Percentiles rank a stretch among this genome's conserved stretches.
phyloP scores from a whole-genome alignment of 352 stramenopile genomes.

The Elongisporangium undulatum region DNA sequence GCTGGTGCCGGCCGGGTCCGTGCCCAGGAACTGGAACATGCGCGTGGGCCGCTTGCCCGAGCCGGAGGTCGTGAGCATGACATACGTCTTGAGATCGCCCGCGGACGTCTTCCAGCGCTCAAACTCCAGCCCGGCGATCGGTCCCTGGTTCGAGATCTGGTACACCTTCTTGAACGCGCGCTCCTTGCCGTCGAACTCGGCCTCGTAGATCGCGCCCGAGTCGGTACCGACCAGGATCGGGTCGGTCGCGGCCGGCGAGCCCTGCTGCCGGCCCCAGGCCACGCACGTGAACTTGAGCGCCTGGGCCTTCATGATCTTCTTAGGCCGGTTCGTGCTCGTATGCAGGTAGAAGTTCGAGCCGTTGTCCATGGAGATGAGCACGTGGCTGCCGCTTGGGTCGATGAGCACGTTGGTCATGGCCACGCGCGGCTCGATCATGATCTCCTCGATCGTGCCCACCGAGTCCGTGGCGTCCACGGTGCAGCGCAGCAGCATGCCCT shows the following conservation, averaged over 20 bases:
- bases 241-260: slow-evolving; percentile 51
- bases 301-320: slow-evolving; percentile 86
- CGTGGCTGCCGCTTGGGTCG: slow-evolving; percentile 73
- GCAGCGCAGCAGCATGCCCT: slow-evolving; percentile 78
- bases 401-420: slow-evolving; percentile 80
- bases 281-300: slow-evolving; percentile 72
- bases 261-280: slow-evolving; percentile 78
- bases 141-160: slow-evolving; percentile 84
- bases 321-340: slow-evolving; percentile 61
- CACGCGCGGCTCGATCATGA: slow-evolving; percentile 86
- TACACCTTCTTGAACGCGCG: slow-evolving; percentile 86
- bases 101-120: slow-evolving; percentile 69
- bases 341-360: slow-evolving; percentile 86
- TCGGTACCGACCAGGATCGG: slow-evolving; percentile 79
- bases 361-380: slow-evolving; percentile 87
- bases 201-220: slow-evolving; percentile 73
- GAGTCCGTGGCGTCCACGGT: slow-evolving; percentile 77
- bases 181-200: slow-evolving; percentile 86
- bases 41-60: slow-evolving; percentile 82
- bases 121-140: slow-evolving; percentile 79
- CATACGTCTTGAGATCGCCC: slow-evolving; percentile 59
- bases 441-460: slow-evolving; percentile 69
- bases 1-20: slow-evolving; percentile 10
- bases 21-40: slow-evolving; percentile 90
- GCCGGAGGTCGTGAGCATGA: slow-evolving; percentile 84